A percentile compares a stretch with the other conserved stretches of the same genome.
phyloP scores from a whole-genome alignment of 1,284 basidiomycete genomes.

The Microbotryum intermedium region DNA sequence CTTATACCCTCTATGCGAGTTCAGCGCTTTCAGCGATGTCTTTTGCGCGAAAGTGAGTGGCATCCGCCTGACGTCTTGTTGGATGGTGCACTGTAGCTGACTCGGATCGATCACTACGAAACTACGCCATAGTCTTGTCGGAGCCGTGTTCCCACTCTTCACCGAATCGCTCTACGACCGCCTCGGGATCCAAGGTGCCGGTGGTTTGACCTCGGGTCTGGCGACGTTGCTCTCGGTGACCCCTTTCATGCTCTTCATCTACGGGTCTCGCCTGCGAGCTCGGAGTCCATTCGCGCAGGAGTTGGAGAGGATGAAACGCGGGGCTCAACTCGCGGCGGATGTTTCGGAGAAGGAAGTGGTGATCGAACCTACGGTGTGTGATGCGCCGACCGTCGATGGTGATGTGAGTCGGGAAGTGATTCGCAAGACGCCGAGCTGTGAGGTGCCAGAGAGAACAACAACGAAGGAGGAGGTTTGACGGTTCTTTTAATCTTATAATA shows the following conservation, averaged over 20 bases:
- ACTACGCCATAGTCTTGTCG: conserved; percentile 19
- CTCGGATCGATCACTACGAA: not conserved
- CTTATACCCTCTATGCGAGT: conserved; percentile 36
- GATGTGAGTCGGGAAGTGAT: no score
- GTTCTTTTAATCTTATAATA: no score
- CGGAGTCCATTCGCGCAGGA: conserved; percentile 23
- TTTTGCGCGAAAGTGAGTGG: conserved; percentile 10
- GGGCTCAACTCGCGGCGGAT: no score
- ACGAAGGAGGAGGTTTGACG: no score
- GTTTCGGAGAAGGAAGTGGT: no score
- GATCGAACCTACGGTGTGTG: no score
- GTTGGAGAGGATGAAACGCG: conserved; percentile 54
- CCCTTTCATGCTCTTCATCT: conserved; percentile 24
- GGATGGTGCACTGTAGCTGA: no score
- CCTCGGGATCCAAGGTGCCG: conserved; percentile 20
- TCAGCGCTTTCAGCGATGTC: conserved; percentile 30
- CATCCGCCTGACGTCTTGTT: not conserved
- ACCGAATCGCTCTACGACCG: conserved; percentile 14
- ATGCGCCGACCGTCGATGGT: no score
- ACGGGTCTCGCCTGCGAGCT: conserved; percentile 12
- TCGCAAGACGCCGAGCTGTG: no score
- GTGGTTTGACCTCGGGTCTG: conserved; percentile 21
- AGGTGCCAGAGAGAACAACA: no score
- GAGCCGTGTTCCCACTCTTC: conserved; percentile 13
- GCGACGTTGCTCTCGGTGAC: conserved; percentile 15